Evolutionary conservation across 805 yeast species (phyloP), one percentile per base, ranked within the genome.

Genomic region (Ogataea saltuana): DNA sequence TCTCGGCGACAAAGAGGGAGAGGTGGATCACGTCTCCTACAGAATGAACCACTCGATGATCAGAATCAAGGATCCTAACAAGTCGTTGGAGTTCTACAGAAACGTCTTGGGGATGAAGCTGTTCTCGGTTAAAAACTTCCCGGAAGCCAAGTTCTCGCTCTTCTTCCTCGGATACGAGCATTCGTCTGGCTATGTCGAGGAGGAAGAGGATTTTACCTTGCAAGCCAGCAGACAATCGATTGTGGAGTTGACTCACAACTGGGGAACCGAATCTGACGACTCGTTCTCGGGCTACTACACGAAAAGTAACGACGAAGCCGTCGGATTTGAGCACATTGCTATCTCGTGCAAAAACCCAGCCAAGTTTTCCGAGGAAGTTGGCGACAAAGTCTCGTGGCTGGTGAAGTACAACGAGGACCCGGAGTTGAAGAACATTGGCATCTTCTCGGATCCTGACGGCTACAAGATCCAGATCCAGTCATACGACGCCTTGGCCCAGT

Each of bases 161-260:
- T 93, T 87, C 70, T 93, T 93, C 68, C 68, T 93, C 50, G 95
- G 89, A 10, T 91, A 81, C 65, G 77, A 75, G 25, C 75, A 76
- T 51, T 68, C 63, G 41, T 55, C 69, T 9, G 61, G 56, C 9
- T 71, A 67, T 55, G 59, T 68, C 53, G 81, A 75, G 43, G 72
- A 73, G 32, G 60, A 65, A 32, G 67, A 71, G 43, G 52, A 60
- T 4, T 56, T 43, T 25, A 50, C 42, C 2, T 53, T 55, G 3
- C 75, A 71, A 52, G 63, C 74, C 5, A 39, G 53, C 39, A 68
- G 81, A 47, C 88, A 87, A 61, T 83, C 91, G 16, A 67, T 93
- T 10, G 64, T 93, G 42, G 99, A 93, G 68, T 74, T 93, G 60
- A 91, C 98, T 35, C 91, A 88, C 69, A 93, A 93, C 70, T 91